Evolutionary conservation across 2,329 filamentous ascomycete genomes (phyloP), one percentile per base, ranked within the genome.

Genomic region (Colletotrichum spinosum): DNA sequence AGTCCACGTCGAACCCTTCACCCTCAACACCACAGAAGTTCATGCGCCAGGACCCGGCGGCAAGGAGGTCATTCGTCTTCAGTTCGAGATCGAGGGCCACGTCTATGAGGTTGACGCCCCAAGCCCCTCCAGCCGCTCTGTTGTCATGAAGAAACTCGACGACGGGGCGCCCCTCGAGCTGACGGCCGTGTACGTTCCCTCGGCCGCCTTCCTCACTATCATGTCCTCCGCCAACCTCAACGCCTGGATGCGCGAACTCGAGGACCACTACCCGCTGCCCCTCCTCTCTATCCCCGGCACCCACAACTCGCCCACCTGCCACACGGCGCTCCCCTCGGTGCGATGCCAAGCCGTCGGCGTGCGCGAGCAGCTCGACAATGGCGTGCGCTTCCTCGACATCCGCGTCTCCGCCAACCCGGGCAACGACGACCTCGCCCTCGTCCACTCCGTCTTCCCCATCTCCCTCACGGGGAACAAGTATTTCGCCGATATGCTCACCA

Each of bases 371-470:
- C 88, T 99, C 35, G 84, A 89, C 61, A 95, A 97, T 75, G 96
- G 96, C 35, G 91, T 98, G 50, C 93, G 96, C 55, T 98, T 97
- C 83, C 89, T 99, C 70, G 96, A 99, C 76, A 88, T 99, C 68
- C 90, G 96, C 55, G 91, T 97, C 60, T 83, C 80, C 41, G 82
- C 80, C 60, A 79, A 73, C 69, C 69, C 76, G 41, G 82, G 83
- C 67, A 86, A 87, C 69, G 88, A 93, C 74, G 85, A 87, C 45
- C 85, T 98, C 13, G 82, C 90, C 58, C 91, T 99, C 37, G 95
- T 98, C 5, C 96, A 99, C 81, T 90, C 91, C 73, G 92, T 88
- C 33, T 98, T 98, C 75, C 94, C 96, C 60, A 89, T 98, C 76
- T 90, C 92, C 3, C 83, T 99, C 38, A 92, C 91, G 0, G 93